Evolutionary conservation across 805 yeast species (phyloP).

Genomic region (Wickerhamiella dianesei): DNA sequence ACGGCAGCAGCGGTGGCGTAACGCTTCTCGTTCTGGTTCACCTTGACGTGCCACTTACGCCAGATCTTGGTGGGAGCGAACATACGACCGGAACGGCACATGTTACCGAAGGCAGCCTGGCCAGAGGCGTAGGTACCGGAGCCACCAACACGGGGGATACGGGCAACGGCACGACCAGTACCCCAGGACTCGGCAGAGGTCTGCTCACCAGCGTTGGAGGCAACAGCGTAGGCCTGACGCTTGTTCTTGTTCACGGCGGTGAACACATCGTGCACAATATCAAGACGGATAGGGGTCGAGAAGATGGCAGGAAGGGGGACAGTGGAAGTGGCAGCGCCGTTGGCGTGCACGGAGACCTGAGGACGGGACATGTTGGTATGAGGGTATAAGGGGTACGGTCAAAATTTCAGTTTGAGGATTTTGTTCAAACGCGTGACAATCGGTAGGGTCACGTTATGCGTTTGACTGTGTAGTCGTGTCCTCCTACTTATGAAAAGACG

Average conservation of each 20-base stretch:
- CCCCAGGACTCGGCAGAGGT: conserved; percentile 99
- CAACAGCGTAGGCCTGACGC: conserved; percentile 99
- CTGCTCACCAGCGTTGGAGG: conserved; percentile 99
- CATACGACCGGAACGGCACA: conserved; percentile 99
- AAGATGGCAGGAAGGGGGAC: conserved; percentile 96
- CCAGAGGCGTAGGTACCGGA: conserved; percentile 99
- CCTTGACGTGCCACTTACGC: conserved; percentile 99
- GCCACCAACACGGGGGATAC: conserved; percentile 99
- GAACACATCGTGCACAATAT: conserved; percentile 97
- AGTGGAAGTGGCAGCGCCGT: conserved; percentile 73
- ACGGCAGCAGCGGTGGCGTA: conserved; percentile 99
- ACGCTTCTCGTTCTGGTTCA: conserved; percentile 99
- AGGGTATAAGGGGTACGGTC: background rate
- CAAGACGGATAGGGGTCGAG: conserved; percentile 99
- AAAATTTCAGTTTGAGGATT: background rate
- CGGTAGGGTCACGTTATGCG: background rate
- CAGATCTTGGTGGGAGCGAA: conserved; percentile 99
- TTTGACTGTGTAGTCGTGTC: background rate
- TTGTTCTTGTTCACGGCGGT: conserved; percentile 98
- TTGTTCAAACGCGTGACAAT: background rate
- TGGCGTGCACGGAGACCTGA: conserved; percentile 90
- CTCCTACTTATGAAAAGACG: too few species aligned
- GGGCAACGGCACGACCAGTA: conserved; percentile 99
- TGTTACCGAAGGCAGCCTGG: conserved; percentile 99
- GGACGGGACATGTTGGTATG: conserved; percentile 47